Evolutionary conservation across 768 basidiomycete genomes (phyloP), one percentile per base, ranked within the genome.

Genomic region (Lentinula boryana): DNA sequence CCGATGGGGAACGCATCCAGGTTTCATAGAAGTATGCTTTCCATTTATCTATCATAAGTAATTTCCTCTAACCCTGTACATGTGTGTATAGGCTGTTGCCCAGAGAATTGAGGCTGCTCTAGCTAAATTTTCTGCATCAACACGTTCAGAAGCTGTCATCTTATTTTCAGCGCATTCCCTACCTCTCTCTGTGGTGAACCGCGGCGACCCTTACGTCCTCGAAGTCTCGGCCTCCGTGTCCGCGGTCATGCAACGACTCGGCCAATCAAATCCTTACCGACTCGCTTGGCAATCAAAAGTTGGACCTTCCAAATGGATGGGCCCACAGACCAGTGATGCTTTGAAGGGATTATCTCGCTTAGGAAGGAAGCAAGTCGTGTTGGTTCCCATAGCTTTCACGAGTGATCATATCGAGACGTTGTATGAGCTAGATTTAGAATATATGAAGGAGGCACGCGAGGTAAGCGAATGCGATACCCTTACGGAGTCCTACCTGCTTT

Each of bases 391-490:
- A 63, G 97, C 97, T 27, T 99, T 99, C 77, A 99, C 97, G 13
- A 95, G 90, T 71, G 97, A 99, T 74, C 97, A 99, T 71, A 98
- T 99, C 68, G 97, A 99, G 79, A 99, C 97, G 23, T 78, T 99
- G 54, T 98, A 91, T 68, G 97, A 99, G 76, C 80, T 98, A 54
- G 97, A 99, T 72, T 72, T 95, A 57, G 97, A 99, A 72, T 97
- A 98, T 69, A 82, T 82, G 60, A 87, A 87, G 74, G 95, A 98
- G 74, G 97, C 91, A 8, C 82, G 82, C 71, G 87, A 96, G 85
- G 95, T 95, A 67, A 69, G 84, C 69, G n/a, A 2, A 35, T 18
- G 43, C 43, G 43, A 41, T 36, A 49, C 21, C 44, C 27, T 27
- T 27, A 27, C 43, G 23, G 13, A 59, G 36, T 21, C n/a, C 2